Base-by-base conservation (phyloP, 202 grass and related monocot species). In the Carex sylvatica region DNA sequence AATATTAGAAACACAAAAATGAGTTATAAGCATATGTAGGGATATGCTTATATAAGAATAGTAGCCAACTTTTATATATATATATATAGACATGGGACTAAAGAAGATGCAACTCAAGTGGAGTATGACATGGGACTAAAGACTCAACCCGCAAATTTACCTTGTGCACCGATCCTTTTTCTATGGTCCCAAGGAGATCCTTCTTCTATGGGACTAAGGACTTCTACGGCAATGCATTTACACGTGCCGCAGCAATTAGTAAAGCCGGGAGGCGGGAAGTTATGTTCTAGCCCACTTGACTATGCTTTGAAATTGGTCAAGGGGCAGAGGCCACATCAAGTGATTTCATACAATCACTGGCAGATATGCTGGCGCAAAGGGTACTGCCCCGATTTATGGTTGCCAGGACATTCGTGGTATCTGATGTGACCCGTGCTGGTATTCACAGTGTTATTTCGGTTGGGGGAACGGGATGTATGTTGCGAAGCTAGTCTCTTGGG, bases 171-270 rank as follows among this genome's bases (percentile, higher is more conserved):
- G 56, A 2, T 83, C 83, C 0, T 96, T 93, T 85, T 91, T 96
- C 80, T 91, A 93, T 81, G 83, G 93, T 0, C n/a, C 87, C 0
- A 84, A 74, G 2, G 87, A 96, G 83, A 84, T 96, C 77, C 0
- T 97, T 87, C 88, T 97, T n/a, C n/a, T n/a, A n/a, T n/a, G n/a
- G n/a, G n/a, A n/a, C n/a, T n/a, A n/a, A n/a, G n/a, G n/a, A n/a
- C 0, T 97, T 87, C 88, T 97, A 97, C 65, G 89, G 94, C 28
- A 97, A 97, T 87, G 91, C 91, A 6, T 90, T 92, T 84, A 84
- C 89, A 4, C 90, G 87, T 85, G 79, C 91, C 12, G 83, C 87
- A 1, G 89, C 91, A 62, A 56, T 85, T 5, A 12, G 84, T 28
- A 88, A 87, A 13, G 88, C 89, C 0, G 83, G 87, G 1, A 87